Percentiles rank a stretch among this genome's conserved stretches.
Evolutionary conservation across 495 filamentous ascomycete genomes (phyloP).

Genomic region (Podospora comata): DNA sequence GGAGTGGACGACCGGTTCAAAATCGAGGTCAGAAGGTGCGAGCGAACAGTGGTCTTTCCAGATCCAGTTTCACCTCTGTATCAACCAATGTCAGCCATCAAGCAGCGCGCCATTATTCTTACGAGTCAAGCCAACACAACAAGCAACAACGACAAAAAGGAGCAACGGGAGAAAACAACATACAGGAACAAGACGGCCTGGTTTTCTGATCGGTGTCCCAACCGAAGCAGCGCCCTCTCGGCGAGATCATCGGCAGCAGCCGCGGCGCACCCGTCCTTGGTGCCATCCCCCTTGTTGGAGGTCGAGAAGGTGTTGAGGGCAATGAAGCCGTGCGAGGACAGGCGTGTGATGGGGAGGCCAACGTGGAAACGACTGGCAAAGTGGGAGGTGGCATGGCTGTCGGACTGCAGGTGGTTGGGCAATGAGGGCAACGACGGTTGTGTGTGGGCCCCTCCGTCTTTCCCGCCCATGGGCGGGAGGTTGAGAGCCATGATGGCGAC

Average conservation of each 20-base stretch:
- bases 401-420: constrained; percentile 88
- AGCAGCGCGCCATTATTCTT: not conserved
- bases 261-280: constrained; percentile 79
- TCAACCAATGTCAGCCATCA: not conserved
- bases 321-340: constrained; percentile 88
- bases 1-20: constrained; percentile 87
- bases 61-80: constrained; percentile 87
- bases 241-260: constrained; percentile 88
- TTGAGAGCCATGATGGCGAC: constrained; percentile 44
- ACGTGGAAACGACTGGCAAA: constrained; percentile 95
- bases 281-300: constrained; percentile 84
- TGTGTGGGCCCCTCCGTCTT: constrained; percentile 62
- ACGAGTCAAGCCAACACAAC: constrained; percentile 23
- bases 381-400: constrained; percentile 93
- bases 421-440: constrained; percentile 85
- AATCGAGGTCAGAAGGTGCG: constrained; percentile 79
- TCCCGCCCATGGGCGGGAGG: constrained; percentile 41
- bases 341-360: constrained; percentile 74
- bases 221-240: constrained; percentile 71
- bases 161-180: constrained; percentile 33
- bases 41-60: constrained; percentile 90
- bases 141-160: not conserved
- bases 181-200: constrained; percentile 91
- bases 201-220: constrained; percentile 88
- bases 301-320: constrained; percentile 90